Conservation (phyloP, 1,139 yeast genomes). For the Tardiomyces digboiensis region DNA sequence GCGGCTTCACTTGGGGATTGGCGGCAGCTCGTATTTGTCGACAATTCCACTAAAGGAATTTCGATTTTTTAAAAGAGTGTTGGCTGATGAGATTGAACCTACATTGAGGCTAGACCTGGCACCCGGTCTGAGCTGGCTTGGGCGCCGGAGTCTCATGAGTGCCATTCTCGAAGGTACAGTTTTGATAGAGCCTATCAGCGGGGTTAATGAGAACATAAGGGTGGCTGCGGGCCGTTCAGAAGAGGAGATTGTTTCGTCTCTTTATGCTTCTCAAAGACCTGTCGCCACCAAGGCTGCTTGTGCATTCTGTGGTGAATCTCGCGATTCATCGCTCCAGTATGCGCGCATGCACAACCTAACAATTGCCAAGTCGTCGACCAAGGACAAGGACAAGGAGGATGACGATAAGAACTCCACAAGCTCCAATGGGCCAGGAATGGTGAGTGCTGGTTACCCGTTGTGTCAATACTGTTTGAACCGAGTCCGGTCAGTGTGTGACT, state of each 20-base stretch:
- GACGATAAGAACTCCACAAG: constrained; percentile 2
- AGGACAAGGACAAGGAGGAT: constrained; percentile 10
- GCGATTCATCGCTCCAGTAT: constrained; percentile 62
- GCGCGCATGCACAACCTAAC: constrained; percentile 68
- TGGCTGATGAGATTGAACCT: constrained; percentile 77
- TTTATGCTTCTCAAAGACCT: constrained; percentile 30
- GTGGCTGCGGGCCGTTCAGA: neutral
- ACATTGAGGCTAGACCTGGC: constrained; percentile 49
- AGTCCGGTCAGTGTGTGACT: constrained; percentile 70
- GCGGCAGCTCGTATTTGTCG: constrained; percentile 8
- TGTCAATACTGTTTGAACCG: constrained; percentile 78
- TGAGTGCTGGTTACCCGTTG: constrained; percentile 45
- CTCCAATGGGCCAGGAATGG: constrained; percentile 3
- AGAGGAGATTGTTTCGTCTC: neutral
- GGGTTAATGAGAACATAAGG: constrained; percentile 51
- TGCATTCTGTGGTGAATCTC: constrained; percentile 69
- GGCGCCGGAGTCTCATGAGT: constrained; percentile 48
- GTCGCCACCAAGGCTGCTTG: constrained; percentile 71
- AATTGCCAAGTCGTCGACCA: constrained; percentile 21
- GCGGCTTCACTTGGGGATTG: neutral
- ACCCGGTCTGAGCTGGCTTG: constrained; percentile 52
- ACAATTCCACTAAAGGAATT: constrained; percentile 37
- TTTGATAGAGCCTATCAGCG: constrained; percentile 79
- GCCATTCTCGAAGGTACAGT: constrained; percentile 74
- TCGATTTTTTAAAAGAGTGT: constrained; percentile 52